A percentile compares a stretch with the other conserved stretches of the same genome.
Evolutionary conservation across 2,329 filamentous ascomycete genomes (phyloP).

Genomic region (Spiromastix sp.): DNA sequence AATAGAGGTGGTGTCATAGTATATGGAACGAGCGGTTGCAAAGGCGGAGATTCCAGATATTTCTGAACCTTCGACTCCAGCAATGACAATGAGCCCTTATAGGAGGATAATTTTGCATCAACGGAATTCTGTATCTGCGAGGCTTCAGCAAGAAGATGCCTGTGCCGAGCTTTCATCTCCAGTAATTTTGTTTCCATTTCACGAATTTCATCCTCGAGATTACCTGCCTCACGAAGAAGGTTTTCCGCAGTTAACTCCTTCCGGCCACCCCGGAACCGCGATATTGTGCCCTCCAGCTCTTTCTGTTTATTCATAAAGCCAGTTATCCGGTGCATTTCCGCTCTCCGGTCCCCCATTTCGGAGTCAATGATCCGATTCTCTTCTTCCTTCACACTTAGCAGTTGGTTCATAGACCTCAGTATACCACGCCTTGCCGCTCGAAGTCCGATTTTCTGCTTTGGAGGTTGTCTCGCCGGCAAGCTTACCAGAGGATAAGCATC

Average conservation of each 20-base stretch:
- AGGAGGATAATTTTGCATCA: slow-evolving; percentile 49
- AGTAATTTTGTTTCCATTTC: slow-evolving; percentile 46
- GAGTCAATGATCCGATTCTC: slow-evolving; percentile 42
- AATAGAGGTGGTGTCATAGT: slow-evolving; percentile 29
- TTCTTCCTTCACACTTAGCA: slow-evolving; percentile 46
- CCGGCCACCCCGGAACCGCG: slow-evolving; percentile 36
- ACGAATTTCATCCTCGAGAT: slow-evolving; percentile 46
- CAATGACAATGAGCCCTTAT: slow-evolving; percentile 44
- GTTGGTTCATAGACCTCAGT: slow-evolving; percentile 44
- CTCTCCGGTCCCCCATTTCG: slow-evolving; percentile 35
- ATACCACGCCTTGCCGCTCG: slow-evolving; percentile 46
- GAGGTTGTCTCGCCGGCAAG: slow-evolving; percentile 28
- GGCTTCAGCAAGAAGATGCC: slow-evolving; percentile 42
- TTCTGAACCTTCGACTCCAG: slow-evolving; percentile 44
- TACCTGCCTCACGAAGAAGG: slow-evolving; percentile 41
- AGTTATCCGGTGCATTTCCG: slow-evolving; percentile 41
- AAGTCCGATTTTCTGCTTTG: slow-evolving; percentile 40
- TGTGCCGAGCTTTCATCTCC: slow-evolving; percentile 46
- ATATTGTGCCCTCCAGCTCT: slow-evolving; percentile 42
- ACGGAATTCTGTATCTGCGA: slow-evolving; percentile 46
- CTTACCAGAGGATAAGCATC: slow-evolving; percentile 22
- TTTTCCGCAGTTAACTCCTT: slow-evolving; percentile 33
- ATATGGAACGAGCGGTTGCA: slow-evolving; percentile 25
- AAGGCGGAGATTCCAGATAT: slow-evolving; percentile 41
- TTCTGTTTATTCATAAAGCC: slow-evolving; percentile 40